Evolutionary conservation across 371 early-diverging fungal genomes (phyloP).

Genomic region (Zychaea mexicana): DNA sequence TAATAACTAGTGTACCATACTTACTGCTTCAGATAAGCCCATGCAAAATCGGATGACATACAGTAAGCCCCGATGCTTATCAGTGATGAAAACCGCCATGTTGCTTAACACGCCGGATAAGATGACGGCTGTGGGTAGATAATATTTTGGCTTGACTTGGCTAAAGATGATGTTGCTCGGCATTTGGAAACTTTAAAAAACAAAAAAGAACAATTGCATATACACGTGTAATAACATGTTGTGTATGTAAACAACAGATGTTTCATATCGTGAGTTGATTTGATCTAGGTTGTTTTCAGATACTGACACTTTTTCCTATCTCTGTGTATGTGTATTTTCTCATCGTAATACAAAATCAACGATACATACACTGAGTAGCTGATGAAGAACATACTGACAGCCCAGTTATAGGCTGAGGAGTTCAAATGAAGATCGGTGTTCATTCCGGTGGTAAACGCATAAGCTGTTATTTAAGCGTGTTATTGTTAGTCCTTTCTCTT

Average conservation of each 20-base stretch:
- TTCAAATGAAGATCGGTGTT: slow-evolving; percentile 16
- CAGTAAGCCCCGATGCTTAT: not conserved
- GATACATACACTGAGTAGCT: slow-evolving; percentile 17
- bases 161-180: slow-evolving; percentile 11
- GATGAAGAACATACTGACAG: slow-evolving; percentile 19
- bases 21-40: slow-evolving; percentile 8
- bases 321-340: too few relatives aligned
- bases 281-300: too few relatives aligned
- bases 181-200: slow-evolving; percentile 6
- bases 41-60: slow-evolving; percentile 3
- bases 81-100: not conserved
- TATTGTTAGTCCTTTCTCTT: not conserved
- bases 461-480: slow-evolving; percentile 1
- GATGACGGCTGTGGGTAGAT: slow-evolving; percentile 3
- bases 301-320: too few relatives aligned
- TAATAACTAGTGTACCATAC: not conserved
- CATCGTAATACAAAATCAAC: not conserved
- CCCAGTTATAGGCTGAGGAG: slow-evolving; percentile 19
- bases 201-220: not conserved
- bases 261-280: too few relatives aligned
- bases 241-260: not conserved
- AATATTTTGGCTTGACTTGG: slow-evolving; percentile 1
- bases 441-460: slow-evolving; percentile 26
- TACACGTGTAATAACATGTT: too few relatives aligned
- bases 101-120: slow-evolving; percentile 3